Evolutionary conservation across 345 rosid species (phyloP).

Genomic region (Salix caprea): DNA sequence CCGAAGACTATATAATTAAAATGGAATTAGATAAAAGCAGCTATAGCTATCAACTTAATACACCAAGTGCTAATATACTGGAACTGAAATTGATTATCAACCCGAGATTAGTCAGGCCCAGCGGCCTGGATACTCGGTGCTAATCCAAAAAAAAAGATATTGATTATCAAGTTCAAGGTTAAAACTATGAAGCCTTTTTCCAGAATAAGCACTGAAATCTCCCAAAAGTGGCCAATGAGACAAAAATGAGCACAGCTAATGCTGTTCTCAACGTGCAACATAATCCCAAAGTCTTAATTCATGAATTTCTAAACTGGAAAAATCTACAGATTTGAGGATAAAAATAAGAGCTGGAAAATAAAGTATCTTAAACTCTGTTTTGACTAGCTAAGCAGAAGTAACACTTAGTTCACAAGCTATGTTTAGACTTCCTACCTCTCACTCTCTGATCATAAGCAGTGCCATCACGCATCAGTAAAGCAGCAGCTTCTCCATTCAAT

Average conservation of each 20-base stretch:
- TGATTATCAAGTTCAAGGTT: slow-evolving; percentile 1
- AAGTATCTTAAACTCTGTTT: background rate
- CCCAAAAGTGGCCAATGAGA: background rate
- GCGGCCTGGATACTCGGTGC: too few species aligned
- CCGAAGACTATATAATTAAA: background rate
- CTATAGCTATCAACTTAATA: background rate
- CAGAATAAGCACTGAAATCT: background rate
- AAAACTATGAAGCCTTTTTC: background rate
- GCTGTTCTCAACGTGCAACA: background rate
- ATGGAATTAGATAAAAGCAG: slow-evolving; percentile 4
- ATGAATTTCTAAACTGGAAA: background rate
- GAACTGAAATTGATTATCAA: background rate
- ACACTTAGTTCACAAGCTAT: background rate
- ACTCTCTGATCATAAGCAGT: slow-evolving; percentile 73
- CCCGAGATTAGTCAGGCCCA: too few species aligned
- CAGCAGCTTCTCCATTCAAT: slow-evolving; percentile 96
- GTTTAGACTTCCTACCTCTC: slow-evolving; percentile 50
- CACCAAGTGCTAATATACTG: background rate
- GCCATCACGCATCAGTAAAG: slow-evolving; percentile 89
- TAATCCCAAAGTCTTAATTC: background rate
- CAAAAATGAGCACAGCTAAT: background rate
- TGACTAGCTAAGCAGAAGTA: background rate
- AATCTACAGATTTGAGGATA: background rate
- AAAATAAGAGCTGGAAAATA: background rate
- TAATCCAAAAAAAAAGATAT: too few species aligned